Percentiles rank a stretch among this genome's conserved stretches.
Evolutionary conservation across 2,329 filamentous ascomycete genomes (phyloP).

Genomic region (Trichoderma afroharzianum): DNA sequence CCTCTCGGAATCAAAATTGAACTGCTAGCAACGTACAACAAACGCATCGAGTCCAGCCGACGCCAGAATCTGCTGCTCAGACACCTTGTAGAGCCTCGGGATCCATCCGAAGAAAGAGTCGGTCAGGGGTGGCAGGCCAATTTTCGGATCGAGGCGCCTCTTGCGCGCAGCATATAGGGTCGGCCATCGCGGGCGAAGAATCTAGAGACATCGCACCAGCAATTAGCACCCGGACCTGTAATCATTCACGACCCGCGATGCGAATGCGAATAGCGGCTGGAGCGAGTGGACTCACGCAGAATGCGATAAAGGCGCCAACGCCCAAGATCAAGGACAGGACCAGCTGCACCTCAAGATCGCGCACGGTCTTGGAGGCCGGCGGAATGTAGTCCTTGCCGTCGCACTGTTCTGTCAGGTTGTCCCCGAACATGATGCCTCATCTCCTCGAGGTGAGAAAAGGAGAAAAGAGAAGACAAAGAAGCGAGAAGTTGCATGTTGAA

Average conservation of each 20-base stretch:
- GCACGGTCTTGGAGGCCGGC: slow-evolving; percentile 29
- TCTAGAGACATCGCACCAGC: slow-evolving; percentile 43
- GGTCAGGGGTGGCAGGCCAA: slow-evolving; percentile 71
- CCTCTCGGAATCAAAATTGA: background rate
- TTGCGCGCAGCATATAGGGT: slow-evolving; percentile 86
- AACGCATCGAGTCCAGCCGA: slow-evolving; percentile 93
- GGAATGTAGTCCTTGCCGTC: slow-evolving; percentile 23
- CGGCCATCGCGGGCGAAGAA: slow-evolving; percentile 87
- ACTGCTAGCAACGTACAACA: slow-evolving; percentile 55
- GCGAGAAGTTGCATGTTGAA: background rate
- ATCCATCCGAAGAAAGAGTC: slow-evolving; percentile 93
- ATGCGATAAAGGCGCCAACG: slow-evolving; percentile 66
- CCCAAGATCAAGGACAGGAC: slow-evolving; percentile 69
- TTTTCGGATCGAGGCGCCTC: slow-evolving; percentile 59
- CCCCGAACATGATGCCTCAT: slow-evolving; percentile 17
- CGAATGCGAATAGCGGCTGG: background rate
- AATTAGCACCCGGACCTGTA: background rate
- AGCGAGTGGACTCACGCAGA: slow-evolving; percentile 62
- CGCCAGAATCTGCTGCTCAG: slow-evolving; percentile 82
- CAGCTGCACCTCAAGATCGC: slow-evolving; percentile 61
- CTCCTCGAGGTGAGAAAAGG: background rate
- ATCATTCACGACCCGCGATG: background rate
- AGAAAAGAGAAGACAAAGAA: background rate
- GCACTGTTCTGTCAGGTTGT: slow-evolving; percentile 24
- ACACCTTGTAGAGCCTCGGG: slow-evolving; percentile 75